Evolutionary conservation across 2,329 filamentous ascomycete species (phyloP).

Genomic region (Talaromyces sp.): DNA sequence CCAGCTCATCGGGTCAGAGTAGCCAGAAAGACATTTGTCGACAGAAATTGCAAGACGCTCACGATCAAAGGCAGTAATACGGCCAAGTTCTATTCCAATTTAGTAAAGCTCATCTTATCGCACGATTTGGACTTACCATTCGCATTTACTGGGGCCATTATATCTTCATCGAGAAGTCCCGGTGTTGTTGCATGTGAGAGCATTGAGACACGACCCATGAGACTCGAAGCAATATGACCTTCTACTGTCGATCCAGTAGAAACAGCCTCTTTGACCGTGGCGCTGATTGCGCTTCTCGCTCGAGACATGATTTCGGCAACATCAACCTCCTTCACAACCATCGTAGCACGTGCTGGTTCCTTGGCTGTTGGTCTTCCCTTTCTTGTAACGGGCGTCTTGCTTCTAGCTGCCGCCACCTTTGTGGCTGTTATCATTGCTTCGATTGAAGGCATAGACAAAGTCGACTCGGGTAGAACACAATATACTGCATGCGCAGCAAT

Average conservation of each 20-base stretch:
- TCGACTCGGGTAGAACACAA: slow-evolving; percentile 87
- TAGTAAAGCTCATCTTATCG: not conserved
- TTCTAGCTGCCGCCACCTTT: slow-evolving; percentile 33
- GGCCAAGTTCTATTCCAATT: slow-evolving; percentile 34
- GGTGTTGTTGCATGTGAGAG: slow-evolving; percentile 41
- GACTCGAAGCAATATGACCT: slow-evolving; percentile 36
- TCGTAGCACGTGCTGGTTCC: slow-evolving; percentile 28
- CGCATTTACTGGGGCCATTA: slow-evolving; percentile 35
- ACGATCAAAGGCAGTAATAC: slow-evolving; percentile 40
- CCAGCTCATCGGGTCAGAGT: slow-evolving; percentile 50
- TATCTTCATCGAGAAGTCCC: slow-evolving; percentile 26
- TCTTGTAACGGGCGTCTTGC: slow-evolving; percentile 24
- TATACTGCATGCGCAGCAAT: slow-evolving; percentile 80
- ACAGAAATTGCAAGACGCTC: slow-evolving; percentile 39
- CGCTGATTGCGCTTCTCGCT: slow-evolving; percentile 33
- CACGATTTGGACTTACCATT: slow-evolving; percentile 34
- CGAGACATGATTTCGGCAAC: slow-evolving; percentile 37
- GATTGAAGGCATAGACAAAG: slow-evolving; percentile 78
- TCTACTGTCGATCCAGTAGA: slow-evolving; percentile 40
- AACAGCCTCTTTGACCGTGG: slow-evolving; percentile 33
- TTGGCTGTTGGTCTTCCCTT: slow-evolving; percentile 29
- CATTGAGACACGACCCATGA: slow-evolving; percentile 43
- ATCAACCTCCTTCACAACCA: slow-evolving; percentile 31
- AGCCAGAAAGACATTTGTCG: slow-evolving; percentile 45
- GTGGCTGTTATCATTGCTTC: slow-evolving; percentile 26